phyloP scores from a whole-genome alignment of 1,284 basidiomycete species.

The Ustilago cynodontis region DNA sequence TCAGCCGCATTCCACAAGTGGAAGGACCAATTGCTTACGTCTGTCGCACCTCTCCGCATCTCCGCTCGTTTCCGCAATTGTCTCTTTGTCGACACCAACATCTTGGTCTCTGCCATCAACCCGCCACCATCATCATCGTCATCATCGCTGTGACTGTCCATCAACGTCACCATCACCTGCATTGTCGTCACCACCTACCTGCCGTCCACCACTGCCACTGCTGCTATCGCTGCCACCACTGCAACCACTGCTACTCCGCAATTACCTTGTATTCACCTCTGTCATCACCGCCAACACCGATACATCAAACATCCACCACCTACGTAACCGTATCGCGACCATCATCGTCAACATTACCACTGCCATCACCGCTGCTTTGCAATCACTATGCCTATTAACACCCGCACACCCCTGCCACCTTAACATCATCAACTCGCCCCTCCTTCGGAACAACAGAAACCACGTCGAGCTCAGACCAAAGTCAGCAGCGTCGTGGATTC shows the following conservation, averaged over 20 bases:
- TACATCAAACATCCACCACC: not conserved
- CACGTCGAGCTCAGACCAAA: constrained; percentile 87
- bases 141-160: no score
- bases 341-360: not conserved
- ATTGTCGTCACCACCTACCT: no score
- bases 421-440: not conserved
- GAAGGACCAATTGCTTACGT: not conserved
- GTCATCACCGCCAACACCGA: not conserved
- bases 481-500: constrained; percentile 93
- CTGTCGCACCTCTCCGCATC: not conserved
- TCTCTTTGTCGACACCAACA: no score
- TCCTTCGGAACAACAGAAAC: constrained; percentile 42
- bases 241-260: no score
- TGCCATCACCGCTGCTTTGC: not conserved
- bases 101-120: no score
- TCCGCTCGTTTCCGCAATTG: not conserved
- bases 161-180: no score
- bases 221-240: not conserved
- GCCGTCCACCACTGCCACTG: no score
- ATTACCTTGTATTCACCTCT: no score
- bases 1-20: not conserved
- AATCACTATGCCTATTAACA: not conserved
- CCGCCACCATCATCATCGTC: no score
- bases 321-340: not conserved
- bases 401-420: not conserved